phyloP scores from a whole-genome alignment of 305 asterid species.

The Fraxinus nigra region DNA sequence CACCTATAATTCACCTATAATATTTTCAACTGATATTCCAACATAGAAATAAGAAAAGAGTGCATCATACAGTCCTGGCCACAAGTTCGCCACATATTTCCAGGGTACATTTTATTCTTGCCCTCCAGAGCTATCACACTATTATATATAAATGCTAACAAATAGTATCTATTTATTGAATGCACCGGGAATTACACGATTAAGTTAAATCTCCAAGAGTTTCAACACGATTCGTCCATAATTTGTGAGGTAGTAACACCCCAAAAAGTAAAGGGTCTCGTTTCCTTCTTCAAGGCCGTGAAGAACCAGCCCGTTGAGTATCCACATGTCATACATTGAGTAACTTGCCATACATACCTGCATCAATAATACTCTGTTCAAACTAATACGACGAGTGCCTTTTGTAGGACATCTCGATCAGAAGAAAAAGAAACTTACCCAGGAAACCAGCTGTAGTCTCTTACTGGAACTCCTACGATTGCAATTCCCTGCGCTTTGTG shows the following conservation, averaged over 20 bases:
- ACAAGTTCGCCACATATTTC: neutral
- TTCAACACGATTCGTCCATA: slow-evolving; percentile 1
- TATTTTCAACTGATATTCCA: neutral
- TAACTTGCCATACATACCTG: slow-evolving; percentile 90
- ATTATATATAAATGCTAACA: neutral
- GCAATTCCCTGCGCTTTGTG: slow-evolving; percentile 57
- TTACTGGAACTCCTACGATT: slow-evolving; percentile 61
- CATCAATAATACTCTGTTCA: slow-evolving; percentile 6
- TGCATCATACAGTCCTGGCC: neutral
- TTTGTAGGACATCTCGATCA: neutral
- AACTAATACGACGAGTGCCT: slow-evolving; percentile 7
- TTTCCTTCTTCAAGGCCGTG: slow-evolving; percentile 44
- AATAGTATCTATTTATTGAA: neutral
- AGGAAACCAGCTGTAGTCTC: slow-evolving; percentile 95
- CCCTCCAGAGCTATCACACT: neutral
- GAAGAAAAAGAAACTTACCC: slow-evolving; percentile 50
- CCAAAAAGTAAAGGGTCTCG: slow-evolving; percentile 22
- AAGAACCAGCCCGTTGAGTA: slow-evolving; percentile 86
- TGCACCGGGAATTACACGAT: neutral
- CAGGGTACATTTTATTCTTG: neutral
- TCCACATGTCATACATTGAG: slow-evolving; percentile 71
- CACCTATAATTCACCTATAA: neutral
- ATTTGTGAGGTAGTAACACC: slow-evolving; percentile 23
- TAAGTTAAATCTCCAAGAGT: neutral
- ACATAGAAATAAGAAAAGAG: neutral